Evolutionary conservation across 148 eudicot species (phyloP).

Genomic region (Spergularia bocconei): DNA sequence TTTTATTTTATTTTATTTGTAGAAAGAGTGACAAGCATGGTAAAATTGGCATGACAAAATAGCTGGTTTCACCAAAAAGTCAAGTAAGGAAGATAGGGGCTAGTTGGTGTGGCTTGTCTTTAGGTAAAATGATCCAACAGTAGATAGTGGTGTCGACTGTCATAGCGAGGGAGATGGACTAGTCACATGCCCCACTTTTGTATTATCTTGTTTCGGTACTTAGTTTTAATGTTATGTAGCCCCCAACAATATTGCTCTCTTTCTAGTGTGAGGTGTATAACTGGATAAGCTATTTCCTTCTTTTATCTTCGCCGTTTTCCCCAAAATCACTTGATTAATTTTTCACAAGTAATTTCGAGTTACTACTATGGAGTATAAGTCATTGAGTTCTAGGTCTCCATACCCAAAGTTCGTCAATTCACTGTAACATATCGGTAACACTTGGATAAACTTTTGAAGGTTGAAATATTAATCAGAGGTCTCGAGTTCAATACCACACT

Average conservation of each 20-base stretch:
- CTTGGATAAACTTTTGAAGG: neutral
- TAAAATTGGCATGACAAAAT: too few relatives aligned
- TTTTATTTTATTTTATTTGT: too few relatives aligned
- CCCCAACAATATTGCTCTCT: neutral
- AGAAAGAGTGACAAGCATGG: too few relatives aligned
- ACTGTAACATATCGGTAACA: too few relatives aligned
- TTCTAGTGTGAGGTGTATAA: slow-evolving; percentile 19
- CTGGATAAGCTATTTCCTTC: slow-evolving; percentile 12
- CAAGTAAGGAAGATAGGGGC: neutral
- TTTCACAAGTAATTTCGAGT: too few relatives aligned
- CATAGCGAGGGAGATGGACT: slow-evolving; percentile 9
- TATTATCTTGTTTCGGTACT: neutral
- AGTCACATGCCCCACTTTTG: slow-evolving; percentile 12
- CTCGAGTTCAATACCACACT: too few relatives aligned
- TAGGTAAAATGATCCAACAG: slow-evolving; percentile 22
- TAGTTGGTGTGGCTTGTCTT: neutral
- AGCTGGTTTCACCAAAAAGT: neutral
- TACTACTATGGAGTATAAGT: too few relatives aligned
- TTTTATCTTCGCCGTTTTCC: neutral
- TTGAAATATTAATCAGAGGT: too few relatives aligned
- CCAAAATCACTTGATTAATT: neutral
- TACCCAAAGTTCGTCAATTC: too few relatives aligned
- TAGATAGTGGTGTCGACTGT: slow-evolving; percentile 2
- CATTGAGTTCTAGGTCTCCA: too few relatives aligned
- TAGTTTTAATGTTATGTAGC: neutral